These are phyloP conservation scores for Cichorium intybus DNA, from an alignment of 140 eudicot genomes.

Conservation along the genomic window DNA sequence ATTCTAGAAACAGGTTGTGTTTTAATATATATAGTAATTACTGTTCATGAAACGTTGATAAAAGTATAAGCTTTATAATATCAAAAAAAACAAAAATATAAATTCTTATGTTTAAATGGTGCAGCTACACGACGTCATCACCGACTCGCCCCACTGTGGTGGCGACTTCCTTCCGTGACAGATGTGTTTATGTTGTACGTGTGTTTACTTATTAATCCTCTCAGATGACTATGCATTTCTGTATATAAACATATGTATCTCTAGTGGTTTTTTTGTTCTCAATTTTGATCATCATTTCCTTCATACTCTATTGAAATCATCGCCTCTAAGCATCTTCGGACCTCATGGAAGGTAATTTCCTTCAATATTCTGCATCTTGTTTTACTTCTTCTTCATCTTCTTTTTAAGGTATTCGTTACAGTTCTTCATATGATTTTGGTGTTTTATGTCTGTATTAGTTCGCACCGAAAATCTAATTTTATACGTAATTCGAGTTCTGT, in stretches of 20 bases:
- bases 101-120: no score
- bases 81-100: no score
- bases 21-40: no score
- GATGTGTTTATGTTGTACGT: not conserved
- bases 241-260: not conserved
- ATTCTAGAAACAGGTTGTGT: no score
- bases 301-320: not conserved
- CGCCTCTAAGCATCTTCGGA: not conserved
- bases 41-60: no score
- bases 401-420: not conserved
- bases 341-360: not conserved
- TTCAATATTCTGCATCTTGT: not conserved
- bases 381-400: not conserved
- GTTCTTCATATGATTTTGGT: not conserved
- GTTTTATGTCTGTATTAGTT: not conserved
- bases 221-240: not conserved
- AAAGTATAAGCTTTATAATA: no score
- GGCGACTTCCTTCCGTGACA: not conserved
- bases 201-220: not conserved
- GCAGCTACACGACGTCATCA: not conserved
- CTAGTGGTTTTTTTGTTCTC: not conserved
- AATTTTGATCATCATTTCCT: not conserved
- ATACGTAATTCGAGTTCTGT: not conserved
- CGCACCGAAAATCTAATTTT: not conserved
- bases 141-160: not conserved